Conservation (phyloP, 495 filamentous ascomycete species). For the Penicillium lividum region DNA sequence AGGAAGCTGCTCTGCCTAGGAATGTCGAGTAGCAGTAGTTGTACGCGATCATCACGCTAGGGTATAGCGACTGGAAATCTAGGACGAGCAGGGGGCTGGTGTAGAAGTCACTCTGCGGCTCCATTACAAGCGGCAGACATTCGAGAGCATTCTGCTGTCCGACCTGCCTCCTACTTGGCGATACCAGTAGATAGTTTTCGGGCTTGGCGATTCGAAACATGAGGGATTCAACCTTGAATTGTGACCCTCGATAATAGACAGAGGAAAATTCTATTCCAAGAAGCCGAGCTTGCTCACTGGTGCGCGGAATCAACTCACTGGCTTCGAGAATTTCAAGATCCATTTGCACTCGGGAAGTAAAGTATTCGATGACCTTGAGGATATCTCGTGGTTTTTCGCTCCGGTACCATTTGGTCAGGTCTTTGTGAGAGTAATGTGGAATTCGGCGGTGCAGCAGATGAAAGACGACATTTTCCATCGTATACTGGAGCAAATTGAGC, state of each 20-base stretch:
- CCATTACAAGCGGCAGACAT: conserved; percentile 95
- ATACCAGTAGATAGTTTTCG: conserved; percentile 88
- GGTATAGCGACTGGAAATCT: conserved; percentile 96
- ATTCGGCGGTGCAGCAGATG: conserved; percentile 89
- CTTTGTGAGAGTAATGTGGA: conserved; percentile 78
- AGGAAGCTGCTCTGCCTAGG: conserved; percentile 77
- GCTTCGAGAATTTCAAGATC: conserved; percentile 89
- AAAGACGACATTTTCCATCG: conserved; percentile 95
- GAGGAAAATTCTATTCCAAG: conserved; percentile 96
- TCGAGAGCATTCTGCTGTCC: conserved; percentile 93
- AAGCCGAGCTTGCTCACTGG: conserved; percentile 91
- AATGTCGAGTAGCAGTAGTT: conserved; percentile 99
- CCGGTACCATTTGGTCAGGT: conserved; percentile 79
- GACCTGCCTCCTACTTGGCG: conserved; percentile 87
- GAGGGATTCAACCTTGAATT: conserved; percentile 97
- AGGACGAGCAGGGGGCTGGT: conserved; percentile 85
- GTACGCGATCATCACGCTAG: conserved; percentile 98
- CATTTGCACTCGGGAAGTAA: conserved; percentile 71
- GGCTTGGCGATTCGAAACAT: conserved; percentile 99
- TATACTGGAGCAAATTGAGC: conserved; percentile 83
- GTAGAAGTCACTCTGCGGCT: conserved; percentile 94
- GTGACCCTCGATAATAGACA: conserved; percentile 89
- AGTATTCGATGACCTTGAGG: conserved; percentile 76
- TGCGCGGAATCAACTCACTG: conserved; percentile 85
- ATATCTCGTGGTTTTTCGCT: conserved; percentile 67